Evolutionary conservation across 2,329 filamentous ascomycete genomes (phyloP).

Genomic region (Curvularia verruculosa): DNA sequence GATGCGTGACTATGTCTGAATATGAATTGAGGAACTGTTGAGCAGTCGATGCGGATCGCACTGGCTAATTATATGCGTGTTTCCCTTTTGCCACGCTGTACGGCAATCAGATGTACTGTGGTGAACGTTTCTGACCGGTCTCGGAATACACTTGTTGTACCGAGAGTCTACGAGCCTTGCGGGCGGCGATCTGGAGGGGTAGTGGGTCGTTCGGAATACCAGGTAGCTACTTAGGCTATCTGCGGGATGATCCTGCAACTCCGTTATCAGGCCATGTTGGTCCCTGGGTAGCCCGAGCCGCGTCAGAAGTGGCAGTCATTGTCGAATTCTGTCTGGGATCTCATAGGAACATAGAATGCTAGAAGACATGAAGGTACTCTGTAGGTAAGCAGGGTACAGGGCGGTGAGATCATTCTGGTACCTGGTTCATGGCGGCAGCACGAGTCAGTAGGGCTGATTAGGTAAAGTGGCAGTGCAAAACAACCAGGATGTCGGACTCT

Average conservation of each 20-base stretch:
- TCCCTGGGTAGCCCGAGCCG: not conserved
- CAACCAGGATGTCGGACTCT: not conserved
- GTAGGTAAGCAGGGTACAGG: not conserved
- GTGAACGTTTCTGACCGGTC: not conserved
- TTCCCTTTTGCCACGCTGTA: not conserved
- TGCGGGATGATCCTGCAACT: slow-evolving; percentile 12
- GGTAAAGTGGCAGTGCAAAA: slow-evolving; percentile 35
- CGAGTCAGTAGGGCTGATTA: slow-evolving; percentile 28
- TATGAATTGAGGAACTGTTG: not conserved
- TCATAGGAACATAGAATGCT: slow-evolving; percentile 11
- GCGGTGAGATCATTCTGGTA: slow-evolving; percentile 20
- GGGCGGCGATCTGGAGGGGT: slow-evolving; percentile 19
- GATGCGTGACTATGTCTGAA: slow-evolving; percentile 10
- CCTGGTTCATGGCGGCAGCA: slow-evolving; percentile 4
- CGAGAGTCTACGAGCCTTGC: not conserved
- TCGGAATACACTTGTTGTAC: slow-evolving; percentile 16
- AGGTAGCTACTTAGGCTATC: slow-evolving; percentile 12
- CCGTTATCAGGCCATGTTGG: slow-evolving; percentile 11
- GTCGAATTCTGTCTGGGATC: not conserved
- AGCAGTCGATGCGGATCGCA: not conserved
- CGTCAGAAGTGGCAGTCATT: slow-evolving; percentile 1
- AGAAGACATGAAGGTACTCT: slow-evolving; percentile 32
- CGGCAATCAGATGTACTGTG: slow-evolving; percentile 5
- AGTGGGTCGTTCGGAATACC: slow-evolving; percentile 21
- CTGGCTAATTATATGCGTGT: slow-evolving; percentile 6